Evolutionary conservation across 371 early-diverging fungal genomes (phyloP), one percentile per base, ranked within the genome.

Genomic region (Mucor circinelloides): DNA sequence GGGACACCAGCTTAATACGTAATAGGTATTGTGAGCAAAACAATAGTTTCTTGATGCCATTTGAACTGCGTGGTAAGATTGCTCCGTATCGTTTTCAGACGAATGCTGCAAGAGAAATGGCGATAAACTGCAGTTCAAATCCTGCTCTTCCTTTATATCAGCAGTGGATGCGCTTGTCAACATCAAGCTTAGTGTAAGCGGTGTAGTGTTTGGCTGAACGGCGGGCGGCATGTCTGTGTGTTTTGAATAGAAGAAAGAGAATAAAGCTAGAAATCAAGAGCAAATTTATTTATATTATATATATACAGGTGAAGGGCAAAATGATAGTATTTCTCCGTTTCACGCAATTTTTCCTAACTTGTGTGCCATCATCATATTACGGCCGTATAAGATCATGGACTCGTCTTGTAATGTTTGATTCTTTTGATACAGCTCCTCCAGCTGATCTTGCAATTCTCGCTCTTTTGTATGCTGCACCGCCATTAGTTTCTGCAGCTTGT

Each of bases 21-120:
- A 61, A n/a, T 67, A 67, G 3, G 62, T 67, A 6, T 67, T 61
- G 31, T 67, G 67, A 13, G 67, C 61, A 61, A 67, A 61, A 36
- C 67, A 67, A 15, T 67, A 67, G 19, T 67, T 67, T 56, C 55
- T 67, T 7, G 67, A 62, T 6, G 62, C 67, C 56, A 67, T 67
- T 46, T 67, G 67, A 7, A 67, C 67, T 3, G 67, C 61, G 46
- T 67, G 67, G 9, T 67, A 67, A 25, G 67, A 32, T 61, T 67
- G 67, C 15, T 67, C 67, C 36, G 62, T 36, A 27, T 23, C 44
- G 42, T n/a, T 34, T 34, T 61, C 56, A 40, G 55, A 42, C 10
- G 46, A 61, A 17, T 30, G 42, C 27, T 60, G 44, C 27, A 61
- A 42, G 3, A 67, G 44, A 34, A 56, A 61, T 32, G 67, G 67